Percentiles rank a stretch among this genome's conserved stretches.
These are phyloP conservation scores for Prillingera fragicola DNA, from an alignment of 1,284 basidiomycete species.

Conservation along the genomic window DNA sequence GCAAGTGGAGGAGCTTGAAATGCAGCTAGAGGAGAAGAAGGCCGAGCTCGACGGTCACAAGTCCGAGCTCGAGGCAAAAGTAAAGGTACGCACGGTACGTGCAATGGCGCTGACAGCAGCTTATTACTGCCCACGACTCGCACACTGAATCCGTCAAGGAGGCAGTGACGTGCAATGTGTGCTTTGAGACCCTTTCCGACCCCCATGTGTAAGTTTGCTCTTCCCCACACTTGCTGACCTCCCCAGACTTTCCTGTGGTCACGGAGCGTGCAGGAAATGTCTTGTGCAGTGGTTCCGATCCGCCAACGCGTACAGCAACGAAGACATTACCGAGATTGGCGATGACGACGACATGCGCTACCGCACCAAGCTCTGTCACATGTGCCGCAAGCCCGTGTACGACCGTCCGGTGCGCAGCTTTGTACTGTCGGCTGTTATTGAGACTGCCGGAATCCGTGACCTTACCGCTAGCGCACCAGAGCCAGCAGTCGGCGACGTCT, in stretches of 20 bases:
- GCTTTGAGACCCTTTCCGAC: constrained; percentile 38
- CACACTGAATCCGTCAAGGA: constrained; percentile 30
- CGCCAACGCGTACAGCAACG: constrained; percentile 30
- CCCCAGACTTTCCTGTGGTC: constrained; percentile 41
- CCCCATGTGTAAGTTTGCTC: constrained; percentile 40
- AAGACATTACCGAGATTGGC: constrained; percentile 16
- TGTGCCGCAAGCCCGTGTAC: constrained; percentile 38
- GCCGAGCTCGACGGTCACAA: constrained; percentile 1
- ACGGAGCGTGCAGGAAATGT: constrained; percentile 41
- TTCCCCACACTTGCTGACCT: background rate
- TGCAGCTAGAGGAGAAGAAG: constrained; percentile 14
- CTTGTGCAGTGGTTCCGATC: constrained; percentile 42
- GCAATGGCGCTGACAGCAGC: constrained; percentile 7
- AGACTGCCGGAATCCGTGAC: constrained; percentile 28
- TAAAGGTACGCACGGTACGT: constrained; percentile 6
- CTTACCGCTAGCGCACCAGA: constrained; percentile 14
- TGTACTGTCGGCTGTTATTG: constrained; percentile 32
- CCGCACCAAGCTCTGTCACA: constrained; percentile 41
- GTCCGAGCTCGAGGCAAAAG: constrained; percentile 6
- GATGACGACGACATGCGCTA: constrained; percentile 27
- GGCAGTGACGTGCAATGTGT: constrained; percentile 38
- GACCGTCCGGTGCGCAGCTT: constrained; percentile 39
- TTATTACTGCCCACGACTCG: constrained; percentile 19
- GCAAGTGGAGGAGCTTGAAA: constrained; percentile 7
- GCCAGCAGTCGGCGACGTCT: constrained; percentile 22